Base-by-base conservation (phyloP, 2,329 filamentous ascomycete genomes). In the Passalora sequoiae region DNA sequence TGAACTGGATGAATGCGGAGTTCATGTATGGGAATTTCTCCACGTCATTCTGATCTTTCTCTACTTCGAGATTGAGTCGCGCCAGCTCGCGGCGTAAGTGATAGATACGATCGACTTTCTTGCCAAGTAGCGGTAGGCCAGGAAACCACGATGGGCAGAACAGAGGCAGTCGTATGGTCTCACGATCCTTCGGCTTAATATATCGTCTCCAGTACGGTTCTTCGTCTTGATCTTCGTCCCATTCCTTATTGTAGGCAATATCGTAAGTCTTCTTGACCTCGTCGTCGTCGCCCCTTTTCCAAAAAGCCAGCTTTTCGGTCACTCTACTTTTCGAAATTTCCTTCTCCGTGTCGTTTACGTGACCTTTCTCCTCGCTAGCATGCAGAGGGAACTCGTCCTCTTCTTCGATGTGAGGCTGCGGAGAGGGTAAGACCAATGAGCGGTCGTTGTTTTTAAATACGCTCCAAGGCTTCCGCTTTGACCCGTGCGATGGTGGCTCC, bases 1-100 rank as follows among this genome's bases (percentile, higher is more conserved):
- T 95, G 74, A 98, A 98, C 62, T 98, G 92, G 49, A 98, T 89
- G 57, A 98, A 98, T 0, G 92, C 92, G 1, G 91, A 95, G 59
- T 86, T 95, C 89, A 96, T 94, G 35, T 89, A 69, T 0, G 91
- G 89, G 50, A 88, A 97, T 4, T 83, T 80, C 54, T 96, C 89
- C 0, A 86, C 84, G 37, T 92, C 75, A 40, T 83, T 76, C 62
- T 98, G 92, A 54, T 97, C 92, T 32, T 83, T 72, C 56, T 96
- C 89, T 41, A 98, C 96, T 62, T 97, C 89, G 40, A 89, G 61
- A 54, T 97, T 98, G 13, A 97, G 72, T 10, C 86, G 80, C 13
- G 92, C 89, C 20, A 98, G 67, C 63, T 97, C 84, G 51, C 82
- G 80, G 3, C 92, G 85, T 56, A 88, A 94, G 71, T 89, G 85